Evolutionary conservation across 768 basidiomycete species (phyloP), one percentile per base, ranked within the genome.

Genomic region (Suillus subaureus): DNA sequence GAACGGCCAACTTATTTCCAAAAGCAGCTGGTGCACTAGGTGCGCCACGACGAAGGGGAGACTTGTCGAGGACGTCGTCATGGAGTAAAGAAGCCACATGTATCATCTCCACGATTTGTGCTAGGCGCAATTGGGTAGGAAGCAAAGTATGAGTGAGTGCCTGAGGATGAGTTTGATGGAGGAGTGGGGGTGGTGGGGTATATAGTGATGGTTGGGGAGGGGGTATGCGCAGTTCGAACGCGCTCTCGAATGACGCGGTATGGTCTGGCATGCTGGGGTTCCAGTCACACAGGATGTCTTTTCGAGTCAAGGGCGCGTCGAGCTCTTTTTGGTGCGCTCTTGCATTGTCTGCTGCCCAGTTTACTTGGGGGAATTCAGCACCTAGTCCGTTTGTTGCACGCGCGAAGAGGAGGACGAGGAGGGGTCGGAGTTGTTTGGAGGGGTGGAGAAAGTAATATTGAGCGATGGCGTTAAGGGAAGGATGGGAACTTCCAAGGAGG

Each of bases 51-150:
- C 96, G 89, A 7, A 94, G 85, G 9, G 89, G 81, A 1, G 91
- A 87, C 67, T 79, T 78, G 80, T 94, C 91, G 65, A 91, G 86
- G 61, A 99, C 94, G 71, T 92, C 91, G 81, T 99, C 94, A 75
- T 99, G 97, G 21, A 99, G 81, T 12, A 95, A 83, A 4, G 92
- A 96, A 31, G 97, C 96, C 67, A 98, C 91, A 74, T 99, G 95
- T 57, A 99, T 93, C 95, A 99, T 97, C 76, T 99, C 97, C 61
- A 94, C 89, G 52, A 99, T 96, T 72, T 97, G 95, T 5, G 96
- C 97, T 40, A 99, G 87, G 37, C 96, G 90, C 37, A 91, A 79
- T 78, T 99, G 97, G 1, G 95, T 90, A 18, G 97, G 94, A 7
- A 99, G 86, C 6, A 78, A 69, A 0, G 77, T 71, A 23, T 77